Conservation (phyloP, 106 monocot species). For the Iris macrosiphon region DNA sequence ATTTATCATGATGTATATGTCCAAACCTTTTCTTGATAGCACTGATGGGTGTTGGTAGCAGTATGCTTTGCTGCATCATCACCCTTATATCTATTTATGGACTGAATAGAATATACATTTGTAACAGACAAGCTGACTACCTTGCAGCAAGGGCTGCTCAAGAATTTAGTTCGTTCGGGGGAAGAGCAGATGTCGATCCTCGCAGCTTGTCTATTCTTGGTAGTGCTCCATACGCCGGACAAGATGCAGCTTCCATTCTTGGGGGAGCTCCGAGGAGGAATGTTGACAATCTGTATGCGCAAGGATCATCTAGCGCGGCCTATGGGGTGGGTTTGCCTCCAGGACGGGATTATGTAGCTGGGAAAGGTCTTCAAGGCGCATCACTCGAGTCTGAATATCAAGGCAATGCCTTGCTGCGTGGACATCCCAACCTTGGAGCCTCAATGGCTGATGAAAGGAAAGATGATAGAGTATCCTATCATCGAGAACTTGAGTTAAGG, state of each 20-base stretch:
- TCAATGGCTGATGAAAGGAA: slow-evolving; percentile 48
- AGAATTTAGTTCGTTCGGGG: slow-evolving; percentile 57
- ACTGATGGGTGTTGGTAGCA: neutral
- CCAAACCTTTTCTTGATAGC: too few relatives aligned
- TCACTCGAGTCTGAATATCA: slow-evolving; percentile 44
- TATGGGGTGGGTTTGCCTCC: slow-evolving; percentile 85
- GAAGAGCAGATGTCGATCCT: slow-evolving; percentile 71
- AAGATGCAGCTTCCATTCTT: slow-evolving; percentile 56
- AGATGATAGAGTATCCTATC: slow-evolving; percentile 55
- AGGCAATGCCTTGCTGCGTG: slow-evolving; percentile 44
- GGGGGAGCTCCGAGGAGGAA: slow-evolving; percentile 68
- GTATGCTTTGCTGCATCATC: slow-evolving; percentile 6
- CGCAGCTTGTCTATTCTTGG: slow-evolving; percentile 55
- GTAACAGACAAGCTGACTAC: slow-evolving; percentile 97
- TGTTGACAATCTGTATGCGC: slow-evolving; percentile 56
- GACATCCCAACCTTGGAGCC: slow-evolving; percentile 41
- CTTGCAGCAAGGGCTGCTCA: slow-evolving; percentile 67
- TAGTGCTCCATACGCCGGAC: slow-evolving; percentile 48
- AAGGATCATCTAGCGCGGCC: slow-evolving; percentile 38
- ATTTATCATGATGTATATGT: too few relatives aligned
- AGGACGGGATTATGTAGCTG: slow-evolving; percentile 71
- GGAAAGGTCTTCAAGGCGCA: slow-evolving; percentile 57
- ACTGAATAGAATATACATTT: slow-evolving; percentile 91
- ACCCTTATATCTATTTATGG: slow-evolving; percentile 11
- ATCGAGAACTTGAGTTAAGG: slow-evolving; percentile 63